phyloP scores from a whole-genome alignment of 371 early-diverging fungal genomes.

The Funneliformis caledonium region DNA sequence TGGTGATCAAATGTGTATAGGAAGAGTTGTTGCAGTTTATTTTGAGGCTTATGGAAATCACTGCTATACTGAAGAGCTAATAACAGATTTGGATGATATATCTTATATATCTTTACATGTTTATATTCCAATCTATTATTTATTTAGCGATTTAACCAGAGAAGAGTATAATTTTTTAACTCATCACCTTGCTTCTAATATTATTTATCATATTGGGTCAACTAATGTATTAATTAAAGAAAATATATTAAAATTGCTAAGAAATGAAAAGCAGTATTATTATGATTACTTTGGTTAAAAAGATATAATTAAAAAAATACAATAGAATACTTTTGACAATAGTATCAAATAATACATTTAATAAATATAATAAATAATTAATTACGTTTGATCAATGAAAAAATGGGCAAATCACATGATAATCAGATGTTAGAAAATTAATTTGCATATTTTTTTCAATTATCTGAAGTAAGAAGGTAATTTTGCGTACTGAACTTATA shows the following conservation, averaged over 20 bases:
- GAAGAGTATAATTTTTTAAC: neutral
- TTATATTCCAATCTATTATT: neutral
- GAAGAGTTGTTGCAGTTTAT: neutral
- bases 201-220: neutral
- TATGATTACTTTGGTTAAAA: neutral
- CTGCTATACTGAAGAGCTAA: neutral
- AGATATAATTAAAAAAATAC: neutral
- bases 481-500: neutral
- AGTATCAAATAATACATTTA: too few relatives aligned
- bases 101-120: conserved; percentile 10
- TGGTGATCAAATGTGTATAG: neutral
- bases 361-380: too few relatives aligned
- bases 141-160: neutral
- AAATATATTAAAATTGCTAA: neutral
- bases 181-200: neutral
- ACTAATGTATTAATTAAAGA: neutral
- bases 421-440: neutral
- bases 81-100: neutral
- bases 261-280: neutral
- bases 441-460: neutral
- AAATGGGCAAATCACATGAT: too few relatives aligned
- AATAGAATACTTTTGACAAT: neutral
- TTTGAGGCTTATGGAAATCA: neutral
- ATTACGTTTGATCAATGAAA: too few relatives aligned
- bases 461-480: neutral